Evolutionary conservation across 768 basidiomycete genomes (phyloP).

Genomic region (Hydnomerulius pinastri): DNA sequence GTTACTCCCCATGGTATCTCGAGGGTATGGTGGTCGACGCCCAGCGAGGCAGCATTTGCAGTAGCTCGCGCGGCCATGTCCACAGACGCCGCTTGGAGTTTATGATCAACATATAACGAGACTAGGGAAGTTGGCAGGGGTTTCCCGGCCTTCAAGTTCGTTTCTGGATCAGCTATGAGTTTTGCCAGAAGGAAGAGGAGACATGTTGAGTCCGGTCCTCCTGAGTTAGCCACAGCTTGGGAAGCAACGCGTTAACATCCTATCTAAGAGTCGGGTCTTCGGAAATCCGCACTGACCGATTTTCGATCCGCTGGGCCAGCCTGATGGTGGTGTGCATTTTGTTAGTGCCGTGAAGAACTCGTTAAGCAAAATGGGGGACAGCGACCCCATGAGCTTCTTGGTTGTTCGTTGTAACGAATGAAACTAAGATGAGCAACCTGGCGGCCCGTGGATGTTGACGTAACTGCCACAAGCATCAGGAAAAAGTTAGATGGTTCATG

Average conservation of each 20-base stretch:
- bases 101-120: constrained; percentile 71
- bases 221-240: constrained; percentile 78
- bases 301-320: constrained; percentile 42
- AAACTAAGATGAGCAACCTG: no score
- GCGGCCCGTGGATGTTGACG: no score
- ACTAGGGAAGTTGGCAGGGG: constrained; percentile 35
- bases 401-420: neutral
- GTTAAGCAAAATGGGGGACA: constrained; percentile 38
- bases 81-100: constrained; percentile 58
- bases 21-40: constrained; percentile 47
- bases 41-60: constrained; percentile 40
- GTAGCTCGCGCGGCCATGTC: constrained; percentile 56
- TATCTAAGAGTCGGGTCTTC: neutral
- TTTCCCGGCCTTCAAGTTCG: constrained; percentile 13
- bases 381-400: neutral
- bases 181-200: constrained; percentile 67
- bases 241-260: neutral
- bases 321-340: constrained; percentile 47
- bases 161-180: constrained; percentile 31
- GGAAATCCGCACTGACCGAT: constrained; percentile 42
- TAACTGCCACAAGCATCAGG: no score
- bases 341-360: constrained; percentile 55
- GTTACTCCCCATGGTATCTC: constrained; percentile 58
- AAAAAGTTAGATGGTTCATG: no score
- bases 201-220: constrained; percentile 82